Base-by-base conservation (phyloP, 352 stramenopile genomes). In the Phytopythium mirpurense region DNA sequence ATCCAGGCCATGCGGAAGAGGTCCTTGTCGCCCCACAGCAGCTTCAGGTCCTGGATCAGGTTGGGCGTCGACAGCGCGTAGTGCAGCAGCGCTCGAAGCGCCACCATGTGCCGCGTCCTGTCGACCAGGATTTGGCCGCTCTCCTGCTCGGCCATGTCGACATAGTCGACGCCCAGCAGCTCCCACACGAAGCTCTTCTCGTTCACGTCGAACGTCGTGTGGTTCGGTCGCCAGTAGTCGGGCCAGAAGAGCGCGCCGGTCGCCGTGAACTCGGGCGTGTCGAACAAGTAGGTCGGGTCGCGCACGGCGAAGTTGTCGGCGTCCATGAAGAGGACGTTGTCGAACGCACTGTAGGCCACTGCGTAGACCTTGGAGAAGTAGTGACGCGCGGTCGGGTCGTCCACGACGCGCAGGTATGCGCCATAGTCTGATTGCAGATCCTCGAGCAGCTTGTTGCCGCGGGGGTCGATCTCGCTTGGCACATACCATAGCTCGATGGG, bases 111-210 rank as follows among this genome's bases (percentile, higher is more conserved):
- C 14, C 59, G 51, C 31, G 62, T 62, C 2, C 74, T 68, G 58
- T 94, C 78, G 31, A 94, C 63, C 15, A 94, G 55, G 15, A 92
- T 35, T 49, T 94, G 83, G 0, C 81, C 83, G 42, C 73, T 88
- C 44, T 94, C 83, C 54, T 92, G 81, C 60, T 94, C 83, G 57
- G 85, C 88, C 83, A 94, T 94, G 42, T 94, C 76, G 8, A 72
- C 74, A 62, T 88, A 94, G 62, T 70, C 54, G n/a, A 93, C 53
- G 2, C 72, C 77, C 26, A 91, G 67, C 19, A 90, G 49, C 0
- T 83, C 62, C 83, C 83, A 90, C 6, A 90, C 32, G 19, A 91
- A 60, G 24, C 67, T 90, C 29, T 63, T 58, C 37, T 61, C 53
- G 27, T 84, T 79, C 36, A 88, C 68, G 47, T 88, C 77, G 65